Conservation (phyloP, 2,329 filamentous ascomycete genomes). For the Trichoderma koningiopsis region DNA sequence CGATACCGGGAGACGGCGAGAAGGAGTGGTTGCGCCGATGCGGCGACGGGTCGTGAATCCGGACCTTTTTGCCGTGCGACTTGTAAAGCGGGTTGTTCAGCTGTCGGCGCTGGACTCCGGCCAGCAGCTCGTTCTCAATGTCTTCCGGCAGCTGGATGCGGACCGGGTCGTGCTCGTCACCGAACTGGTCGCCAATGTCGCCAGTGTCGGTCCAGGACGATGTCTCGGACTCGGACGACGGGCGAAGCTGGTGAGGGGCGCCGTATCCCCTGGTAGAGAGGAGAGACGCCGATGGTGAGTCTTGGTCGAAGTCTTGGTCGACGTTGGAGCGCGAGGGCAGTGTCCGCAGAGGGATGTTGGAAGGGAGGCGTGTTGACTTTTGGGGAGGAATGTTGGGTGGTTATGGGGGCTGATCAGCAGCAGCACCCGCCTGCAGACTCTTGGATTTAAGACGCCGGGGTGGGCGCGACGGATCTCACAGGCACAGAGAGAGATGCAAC, state of each 20-base stretch:
- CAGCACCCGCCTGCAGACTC: slow-evolving; percentile 65
- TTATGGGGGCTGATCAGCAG: slow-evolving; percentile 72
- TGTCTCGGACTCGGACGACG: slow-evolving; percentile 63
- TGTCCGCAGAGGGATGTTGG: slow-evolving; percentile 85
- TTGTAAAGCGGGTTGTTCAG: slow-evolving; percentile 45
- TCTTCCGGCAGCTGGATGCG: slow-evolving; percentile 68
- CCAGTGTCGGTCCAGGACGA: slow-evolving; percentile 94
- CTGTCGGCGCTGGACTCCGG: slow-evolving; percentile 50
- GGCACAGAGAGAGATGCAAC: slow-evolving; percentile 8
- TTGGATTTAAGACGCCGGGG: slow-evolving; percentile 33
- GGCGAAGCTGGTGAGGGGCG: slow-evolving; percentile 50
- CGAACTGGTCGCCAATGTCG: slow-evolving; percentile 89
- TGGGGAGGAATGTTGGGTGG: slow-evolving; percentile 83
- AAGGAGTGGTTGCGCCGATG: slow-evolving; percentile 42
- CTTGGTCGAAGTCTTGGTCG: slow-evolving; percentile 46
- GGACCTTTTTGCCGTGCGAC: slow-evolving; percentile 61
- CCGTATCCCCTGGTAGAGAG: slow-evolving; percentile 38
- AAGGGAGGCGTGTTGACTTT: slow-evolving; percentile 68
- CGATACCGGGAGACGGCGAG: slow-evolving; percentile 48
- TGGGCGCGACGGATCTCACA: slow-evolving; percentile 27
- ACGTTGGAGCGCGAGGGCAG: slow-evolving; percentile 51
- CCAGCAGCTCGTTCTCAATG: slow-evolving; percentile 63
- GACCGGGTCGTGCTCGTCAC: slow-evolving; percentile 79
- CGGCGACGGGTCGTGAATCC: slow-evolving; percentile 59
- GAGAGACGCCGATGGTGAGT: slow-evolving; percentile 44